These are phyloP conservation scores for Penicillium egyptiacum DNA, from an alignment of 495 filamentous ascomycete species.

Conservation along the genomic window DNA sequence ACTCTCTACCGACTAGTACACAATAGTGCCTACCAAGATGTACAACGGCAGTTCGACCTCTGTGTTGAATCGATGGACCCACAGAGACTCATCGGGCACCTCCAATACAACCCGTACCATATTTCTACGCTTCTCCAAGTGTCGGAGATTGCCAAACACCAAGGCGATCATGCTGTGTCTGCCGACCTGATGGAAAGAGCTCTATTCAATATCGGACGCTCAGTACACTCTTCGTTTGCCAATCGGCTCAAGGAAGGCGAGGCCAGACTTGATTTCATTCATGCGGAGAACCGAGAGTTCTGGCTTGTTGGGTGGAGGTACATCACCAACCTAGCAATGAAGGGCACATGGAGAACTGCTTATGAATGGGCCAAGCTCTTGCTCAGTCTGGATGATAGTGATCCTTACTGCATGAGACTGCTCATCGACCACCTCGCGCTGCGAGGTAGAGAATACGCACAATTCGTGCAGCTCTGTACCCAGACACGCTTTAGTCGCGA, in stretches of 20 bases:
- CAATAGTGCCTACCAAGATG: constrained; percentile 67
- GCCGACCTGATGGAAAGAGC: constrained; percentile 89
- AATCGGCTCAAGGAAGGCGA: constrained; percentile 73
- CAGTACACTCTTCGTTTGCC: constrained; percentile 75
- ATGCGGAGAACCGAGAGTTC: constrained; percentile 86
- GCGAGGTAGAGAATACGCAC: constrained; percentile 70
- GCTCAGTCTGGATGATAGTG: constrained; percentile 70
- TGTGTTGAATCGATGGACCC: constrained; percentile 83
- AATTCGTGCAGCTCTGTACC: constrained; percentile 70
- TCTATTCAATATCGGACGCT: constrained; percentile 88
- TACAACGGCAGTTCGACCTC: constrained; percentile 73
- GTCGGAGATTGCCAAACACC: constrained; percentile 86
- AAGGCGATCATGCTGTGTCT: constrained; percentile 79
- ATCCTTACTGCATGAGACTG: constrained; percentile 80
- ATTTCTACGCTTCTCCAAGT: constrained; percentile 91
- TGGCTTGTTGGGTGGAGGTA: constrained; percentile 90
- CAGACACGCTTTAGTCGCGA: constrained; percentile 54
- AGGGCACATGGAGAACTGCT: constrained; percentile 90
- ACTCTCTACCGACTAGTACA: constrained; percentile 70
- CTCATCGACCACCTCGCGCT: constrained; percentile 82
- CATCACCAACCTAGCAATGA: constrained; percentile 75
- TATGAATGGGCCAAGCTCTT: constrained; percentile 91
- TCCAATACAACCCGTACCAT: constrained; percentile 81
- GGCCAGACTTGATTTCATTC: constrained; percentile 72
- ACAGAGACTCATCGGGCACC: constrained; percentile 62